A percentile compares a stretch with the other conserved stretches of the same genome.
phyloP scores from a whole-genome alignment of 208 protist species.

The Crithidia brevicula region DNA sequence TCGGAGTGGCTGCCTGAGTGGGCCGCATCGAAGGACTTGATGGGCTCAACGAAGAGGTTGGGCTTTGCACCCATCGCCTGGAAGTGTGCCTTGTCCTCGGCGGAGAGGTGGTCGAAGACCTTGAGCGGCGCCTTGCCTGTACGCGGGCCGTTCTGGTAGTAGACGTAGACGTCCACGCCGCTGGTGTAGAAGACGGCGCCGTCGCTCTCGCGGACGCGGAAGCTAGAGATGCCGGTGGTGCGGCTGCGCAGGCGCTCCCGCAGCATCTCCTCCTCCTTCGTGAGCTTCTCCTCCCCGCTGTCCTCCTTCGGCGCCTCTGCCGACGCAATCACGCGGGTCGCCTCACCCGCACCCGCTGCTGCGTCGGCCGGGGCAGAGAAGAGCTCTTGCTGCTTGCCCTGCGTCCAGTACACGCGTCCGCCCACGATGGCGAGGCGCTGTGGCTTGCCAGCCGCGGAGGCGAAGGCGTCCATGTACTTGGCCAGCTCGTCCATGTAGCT shows the following conservation, averaged over 20 bases:
- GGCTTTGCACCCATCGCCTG: constrained; percentile 42
- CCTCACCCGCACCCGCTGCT: constrained; percentile 20
- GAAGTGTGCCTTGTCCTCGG: constrained; percentile 45
- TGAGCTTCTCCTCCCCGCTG: constrained; percentile 34
- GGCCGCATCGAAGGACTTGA: constrained; percentile 21
- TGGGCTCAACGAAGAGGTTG: constrained; percentile 55
- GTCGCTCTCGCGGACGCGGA: constrained; percentile 53
- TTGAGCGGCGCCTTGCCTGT: constrained; percentile 47
- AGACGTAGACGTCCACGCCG: constrained; percentile 65
- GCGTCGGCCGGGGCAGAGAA: constrained; percentile 40
- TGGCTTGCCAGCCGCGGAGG: constrained; percentile 50
- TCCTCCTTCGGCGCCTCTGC: constrained; percentile 1
- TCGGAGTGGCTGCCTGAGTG: constrained; percentile 30
- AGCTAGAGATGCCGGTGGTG: constrained; percentile 69
- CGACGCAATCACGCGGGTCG: constrained; percentile 26
- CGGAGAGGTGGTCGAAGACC: constrained; percentile 62
- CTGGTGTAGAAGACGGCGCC: constrained; percentile 71
- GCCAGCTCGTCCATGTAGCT: constrained; percentile 57
- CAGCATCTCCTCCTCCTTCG: constrained; percentile 84
- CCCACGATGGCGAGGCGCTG: constrained; percentile 61
- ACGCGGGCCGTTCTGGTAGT: constrained; percentile 53
- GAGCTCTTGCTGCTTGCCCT: constrained; percentile 75
- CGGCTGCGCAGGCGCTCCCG: constrained; percentile 73
- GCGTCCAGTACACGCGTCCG: constrained; percentile 78
- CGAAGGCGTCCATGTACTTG: constrained; percentile 36